phyloP scores from a whole-genome alignment of 108 stramenopile species.

The Cyclotella kingstonii region DNA sequence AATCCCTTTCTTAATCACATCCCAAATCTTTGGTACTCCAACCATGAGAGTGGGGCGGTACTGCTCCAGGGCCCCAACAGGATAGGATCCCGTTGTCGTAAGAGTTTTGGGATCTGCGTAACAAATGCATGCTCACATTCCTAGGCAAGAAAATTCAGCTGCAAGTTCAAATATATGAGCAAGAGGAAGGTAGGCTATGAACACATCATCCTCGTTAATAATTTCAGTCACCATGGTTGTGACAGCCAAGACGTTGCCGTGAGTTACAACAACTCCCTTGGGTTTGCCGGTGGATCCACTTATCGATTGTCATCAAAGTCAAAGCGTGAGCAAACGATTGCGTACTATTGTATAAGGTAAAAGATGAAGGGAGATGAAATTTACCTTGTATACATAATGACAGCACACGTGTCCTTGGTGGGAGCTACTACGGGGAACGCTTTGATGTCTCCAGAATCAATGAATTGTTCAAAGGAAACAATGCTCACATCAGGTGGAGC shows the following conservation, averaged over 20 bases:
- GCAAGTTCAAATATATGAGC: constrained; percentile 91
- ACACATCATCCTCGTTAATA: constrained; percentile 41
- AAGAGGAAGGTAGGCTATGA: constrained; percentile 70
- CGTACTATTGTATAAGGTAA: background rate
- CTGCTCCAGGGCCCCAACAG: constrained; percentile 81
- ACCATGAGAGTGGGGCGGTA: constrained; percentile 84
- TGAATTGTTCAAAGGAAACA: constrained; percentile 78
- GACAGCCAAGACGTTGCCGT: constrained; percentile 76
- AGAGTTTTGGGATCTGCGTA: constrained; percentile 87
- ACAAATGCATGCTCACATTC: constrained; percentile 64
- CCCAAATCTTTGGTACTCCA: constrained; percentile 94
- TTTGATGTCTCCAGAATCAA: constrained; percentile 60
- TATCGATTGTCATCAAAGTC: background rate
- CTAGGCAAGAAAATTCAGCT: constrained; percentile 69
- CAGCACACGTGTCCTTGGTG: constrained; percentile 74
- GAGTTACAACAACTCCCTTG: constrained; percentile 95
- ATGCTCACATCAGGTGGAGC: constrained; percentile 51
- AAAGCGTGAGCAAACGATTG: background rate
- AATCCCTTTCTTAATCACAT: constrained; percentile 90
- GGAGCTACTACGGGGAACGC: constrained; percentile 75
- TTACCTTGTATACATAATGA: constrained; percentile 98
- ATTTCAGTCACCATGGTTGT: constrained; percentile 25
- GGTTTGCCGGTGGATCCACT: constrained; percentile 82
- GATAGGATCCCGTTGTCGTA: constrained; percentile 79
- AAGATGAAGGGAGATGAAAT: background rate